A percentile compares a stretch with the other conserved stretches of the same genome.
Conservation (phyloP, 495 filamentous ascomycete genomes). For the Astrocystis sublimbata region DNA sequence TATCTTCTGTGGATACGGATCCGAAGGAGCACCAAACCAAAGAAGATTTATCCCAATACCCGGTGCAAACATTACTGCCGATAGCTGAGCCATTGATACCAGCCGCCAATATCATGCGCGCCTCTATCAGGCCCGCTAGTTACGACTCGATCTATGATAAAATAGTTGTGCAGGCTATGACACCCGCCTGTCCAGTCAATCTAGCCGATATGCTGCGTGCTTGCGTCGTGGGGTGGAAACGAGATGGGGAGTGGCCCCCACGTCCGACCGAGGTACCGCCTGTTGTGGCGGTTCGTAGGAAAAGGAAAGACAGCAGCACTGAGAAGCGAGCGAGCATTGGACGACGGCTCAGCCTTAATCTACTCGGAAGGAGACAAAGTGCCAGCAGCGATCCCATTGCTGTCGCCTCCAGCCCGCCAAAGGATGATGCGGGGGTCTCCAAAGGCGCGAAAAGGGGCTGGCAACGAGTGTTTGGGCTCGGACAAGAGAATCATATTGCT, state of each 20-base stretch:
- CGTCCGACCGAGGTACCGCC: constrained; percentile 47
- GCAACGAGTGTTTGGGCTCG: constrained; percentile 43
- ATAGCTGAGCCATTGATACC: constrained; percentile 68
- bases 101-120: constrained; percentile 66
- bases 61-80: constrained; percentile 55
- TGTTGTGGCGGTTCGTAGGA: constrained; percentile 38
- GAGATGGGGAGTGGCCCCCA: constrained; percentile 93
- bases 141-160: constrained; percentile 89
- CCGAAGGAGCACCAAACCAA: constrained; percentile 23
- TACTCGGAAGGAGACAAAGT: constrained; percentile 27
- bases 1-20: constrained; percentile 29
- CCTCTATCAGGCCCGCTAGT: constrained; percentile 65
- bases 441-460: constrained; percentile 43
- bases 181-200: constrained; percentile 84
- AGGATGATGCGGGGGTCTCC: constrained; percentile 52
- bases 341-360: constrained; percentile 39
- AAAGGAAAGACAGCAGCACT: constrained; percentile 26
- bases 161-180: constrained; percentile 72
- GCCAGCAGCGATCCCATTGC: constrained; percentile 23
- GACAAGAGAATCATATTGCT: constrained; percentile 25
- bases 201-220: constrained; percentile 75
- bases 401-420: constrained; percentile 15
- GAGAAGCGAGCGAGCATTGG: constrained; percentile 28
- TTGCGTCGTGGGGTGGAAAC: constrained; percentile 89
- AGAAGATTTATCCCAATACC: constrained; percentile 31